Conservation (phyloP, 2,329 filamentous ascomycete genomes). For the Dendryphion nanum region DNA sequence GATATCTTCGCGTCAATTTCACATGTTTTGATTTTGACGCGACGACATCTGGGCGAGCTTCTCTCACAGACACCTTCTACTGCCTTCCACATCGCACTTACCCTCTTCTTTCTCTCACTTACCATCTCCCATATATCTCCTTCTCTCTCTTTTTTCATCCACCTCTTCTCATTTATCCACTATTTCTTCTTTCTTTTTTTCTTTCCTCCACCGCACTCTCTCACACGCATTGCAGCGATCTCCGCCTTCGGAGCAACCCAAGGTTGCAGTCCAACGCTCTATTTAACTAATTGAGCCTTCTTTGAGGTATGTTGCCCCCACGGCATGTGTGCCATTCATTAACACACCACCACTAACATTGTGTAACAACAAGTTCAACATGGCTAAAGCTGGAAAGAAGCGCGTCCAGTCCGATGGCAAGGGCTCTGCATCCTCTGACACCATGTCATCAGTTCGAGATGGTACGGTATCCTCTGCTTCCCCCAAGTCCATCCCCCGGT, state of each 20-base stretch:
- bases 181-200: background rate
- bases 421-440: slow-evolving; percentile 23
- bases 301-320: no score
- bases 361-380: no score
- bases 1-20: no score
- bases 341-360: slow-evolving; percentile 18
- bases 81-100: no score
- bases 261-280: no score
- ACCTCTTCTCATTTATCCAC: no score
- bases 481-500: slow-evolving; percentile 26
- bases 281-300: no score
- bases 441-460: slow-evolving; percentile 12
- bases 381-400: slow-evolving; percentile 40
- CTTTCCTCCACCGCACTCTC: background rate
- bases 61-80: no score
- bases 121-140: background rate
- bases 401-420: slow-evolving; percentile 30
- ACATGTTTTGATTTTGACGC: no score
- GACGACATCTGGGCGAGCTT: no score
- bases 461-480: slow-evolving; percentile 24
- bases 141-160: background rate
- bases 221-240: background rate
- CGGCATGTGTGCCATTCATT: no score
- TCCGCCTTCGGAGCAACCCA: background rate
- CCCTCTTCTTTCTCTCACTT: no score